These are phyloP conservation scores for Globisporangium iwayamae DNA, from an alignment of 352 stramenopile genomes.

Conservation along the genomic window DNA sequence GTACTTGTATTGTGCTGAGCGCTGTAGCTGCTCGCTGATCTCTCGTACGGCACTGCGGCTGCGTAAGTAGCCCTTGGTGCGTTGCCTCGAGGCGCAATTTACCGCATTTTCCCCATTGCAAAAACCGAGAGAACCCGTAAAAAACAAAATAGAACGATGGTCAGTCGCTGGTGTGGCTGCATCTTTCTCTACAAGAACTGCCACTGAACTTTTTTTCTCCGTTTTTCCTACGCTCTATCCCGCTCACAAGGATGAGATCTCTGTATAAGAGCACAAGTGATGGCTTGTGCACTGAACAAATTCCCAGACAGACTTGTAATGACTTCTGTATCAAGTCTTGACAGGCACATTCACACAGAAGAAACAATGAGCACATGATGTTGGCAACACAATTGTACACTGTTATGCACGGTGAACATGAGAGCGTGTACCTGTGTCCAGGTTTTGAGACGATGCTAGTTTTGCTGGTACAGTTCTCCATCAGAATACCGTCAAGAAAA, in stretches of 20 bases:
- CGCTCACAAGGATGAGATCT: not conserved
- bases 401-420: too few species aligned
- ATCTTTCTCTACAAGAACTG: slow-evolving; percentile 7
- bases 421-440: too few species aligned
- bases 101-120: not conserved
- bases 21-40: not conserved
- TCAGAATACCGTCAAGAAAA: too few species aligned
- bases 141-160: slow-evolving; percentile 3
- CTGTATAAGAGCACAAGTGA: not conserved
- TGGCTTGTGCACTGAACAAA: too few species aligned
- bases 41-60: not conserved
- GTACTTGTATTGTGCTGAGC: not conserved
- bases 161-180: not conserved
- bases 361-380: too few species aligned
- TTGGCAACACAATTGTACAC: too few species aligned
- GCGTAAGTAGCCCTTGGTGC: not conserved
- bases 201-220: not conserved
- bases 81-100: not conserved
- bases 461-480: too few species aligned
- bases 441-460: too few species aligned
- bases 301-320: too few species aligned
- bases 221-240: not conserved
- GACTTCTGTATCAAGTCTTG: too few species aligned
- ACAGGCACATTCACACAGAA: too few species aligned
- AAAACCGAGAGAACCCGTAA: not conserved